These are phyloP conservation scores for Neurospora hispaniola DNA, from an alignment of 495 filamentous ascomycete species.

Conservation along the genomic window DNA sequence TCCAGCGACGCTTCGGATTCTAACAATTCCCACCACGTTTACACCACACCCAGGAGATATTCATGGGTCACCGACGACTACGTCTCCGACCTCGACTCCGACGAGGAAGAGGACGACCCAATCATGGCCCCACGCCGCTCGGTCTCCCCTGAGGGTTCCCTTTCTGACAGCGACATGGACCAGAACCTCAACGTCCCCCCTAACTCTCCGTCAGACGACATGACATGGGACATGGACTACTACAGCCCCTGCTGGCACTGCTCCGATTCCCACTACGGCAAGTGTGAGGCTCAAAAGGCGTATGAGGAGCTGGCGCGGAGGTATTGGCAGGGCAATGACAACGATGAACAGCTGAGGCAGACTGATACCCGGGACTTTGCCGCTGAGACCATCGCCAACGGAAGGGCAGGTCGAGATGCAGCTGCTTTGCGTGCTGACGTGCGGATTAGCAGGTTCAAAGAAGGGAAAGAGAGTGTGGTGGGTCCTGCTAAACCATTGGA, in stretches of 20 bases:
- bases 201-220: too few relatives aligned
- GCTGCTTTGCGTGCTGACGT: neutral
- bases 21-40: neutral
- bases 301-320: neutral
- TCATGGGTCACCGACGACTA: neutral
- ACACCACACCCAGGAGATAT: neutral
- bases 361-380: neutral
- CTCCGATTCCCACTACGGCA: neutral
- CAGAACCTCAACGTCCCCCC: neutral
- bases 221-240: too few relatives aligned
- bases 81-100: neutral
- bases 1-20: neutral
- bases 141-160: neutral
- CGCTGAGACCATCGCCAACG: too few relatives aligned
- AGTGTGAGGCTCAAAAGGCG: neutral
- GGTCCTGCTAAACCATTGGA: neutral
- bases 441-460: neutral
- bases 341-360: neutral
- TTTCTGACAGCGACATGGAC: neutral
- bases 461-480: neutral
- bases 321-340: neutral
- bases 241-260: neutral
- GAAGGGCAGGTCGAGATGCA: neutral
- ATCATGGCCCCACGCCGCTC: neutral
- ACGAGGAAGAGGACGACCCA: neutral